Base-by-base conservation (phyloP, 768 basidiomycete genomes). In the Pholiota molesta region DNA sequence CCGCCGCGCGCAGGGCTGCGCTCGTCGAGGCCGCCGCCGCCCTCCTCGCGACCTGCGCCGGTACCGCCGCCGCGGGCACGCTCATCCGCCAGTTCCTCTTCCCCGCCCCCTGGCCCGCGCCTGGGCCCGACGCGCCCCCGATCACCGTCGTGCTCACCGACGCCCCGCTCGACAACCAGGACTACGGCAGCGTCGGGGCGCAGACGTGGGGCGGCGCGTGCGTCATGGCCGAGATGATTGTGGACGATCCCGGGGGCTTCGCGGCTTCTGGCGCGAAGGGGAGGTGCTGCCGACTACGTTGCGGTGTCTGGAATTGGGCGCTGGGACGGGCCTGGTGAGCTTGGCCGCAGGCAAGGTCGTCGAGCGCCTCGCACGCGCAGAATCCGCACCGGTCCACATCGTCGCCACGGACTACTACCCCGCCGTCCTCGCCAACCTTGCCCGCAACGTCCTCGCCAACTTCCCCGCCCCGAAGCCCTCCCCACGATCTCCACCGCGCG, bases 141-240 rank as follows among this genome's bases (percentile, higher is more conserved):
- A 63, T 81, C 11, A 63, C 74, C 11, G 74, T 90, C 11, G 69
- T 77, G 55, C 67, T 95, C 53, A 86, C 78, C 31, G 94, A 95
- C 71, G 81, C 87, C 1, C 85, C 91, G 1, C 74, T 94, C 45
- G 83, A 87, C 54, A 87, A 91, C 59, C 75, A 80, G n/a, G 89
- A 92, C 65, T 88, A 86, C 64, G 75, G 78, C 13, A 90, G 87
- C 58, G 86, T 94, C 17, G 94, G 94, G 1, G 87, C 92, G 28
- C 94, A 95, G 75, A 95, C 93, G 0, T 96, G 94, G 94, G 93
- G 92, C 3, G 86, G 89, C 10, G 89, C 92, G 3, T 93, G 89
- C 65, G 84, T 95, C 7, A 79, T 96, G 59, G 85, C 92, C 0
- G 89, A 92, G 69, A 82, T 87, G 74, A 84, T 95, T 42, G 83